Evolutionary conservation across 2,329 filamentous ascomycete genomes (phyloP).

Genomic region (Plenodomus lindquistii): DNA sequence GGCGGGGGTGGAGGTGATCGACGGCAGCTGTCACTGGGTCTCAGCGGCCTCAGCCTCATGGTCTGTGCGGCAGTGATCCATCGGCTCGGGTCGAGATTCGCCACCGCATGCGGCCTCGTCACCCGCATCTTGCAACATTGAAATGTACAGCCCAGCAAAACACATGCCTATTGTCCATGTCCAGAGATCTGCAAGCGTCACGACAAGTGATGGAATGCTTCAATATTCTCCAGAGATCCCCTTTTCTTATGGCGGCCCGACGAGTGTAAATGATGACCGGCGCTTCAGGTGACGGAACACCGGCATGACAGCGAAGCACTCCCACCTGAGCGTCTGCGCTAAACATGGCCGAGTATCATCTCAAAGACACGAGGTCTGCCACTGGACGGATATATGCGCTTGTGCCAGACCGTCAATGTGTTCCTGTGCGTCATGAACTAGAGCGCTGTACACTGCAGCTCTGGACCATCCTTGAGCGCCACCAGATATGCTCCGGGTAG

Average conservation of each 20-base stretch:
- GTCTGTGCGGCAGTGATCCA: conserved; percentile 1
- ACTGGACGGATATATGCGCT: background rate
- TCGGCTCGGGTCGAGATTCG: conserved; percentile 16
- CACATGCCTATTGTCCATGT: background rate
- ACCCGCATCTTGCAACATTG: background rate
- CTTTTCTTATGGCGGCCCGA: background rate
- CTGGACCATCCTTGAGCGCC: background rate
- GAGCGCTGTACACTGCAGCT: background rate
- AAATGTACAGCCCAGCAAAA: background rate
- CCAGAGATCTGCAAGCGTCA: background rate
- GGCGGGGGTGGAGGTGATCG: conserved; percentile 17
- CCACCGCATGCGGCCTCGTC: background rate
- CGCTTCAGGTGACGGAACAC: background rate
- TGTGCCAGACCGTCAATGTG: background rate
- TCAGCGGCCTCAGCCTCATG: conserved; percentile 19
- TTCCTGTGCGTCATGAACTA: background rate
- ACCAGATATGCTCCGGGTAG: background rate
- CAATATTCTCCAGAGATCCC: background rate
- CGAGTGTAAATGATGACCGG: background rate
- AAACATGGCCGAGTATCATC: background rate
- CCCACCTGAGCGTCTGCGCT: background rate
- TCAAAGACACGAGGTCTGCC: background rate
- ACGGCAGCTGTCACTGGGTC: background rate
- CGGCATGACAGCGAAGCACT: background rate
- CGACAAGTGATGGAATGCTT: background rate